Conservation (phyloP, 192 early-diverging fungal genomes). For the Ambispora gerdemannii region DNA sequence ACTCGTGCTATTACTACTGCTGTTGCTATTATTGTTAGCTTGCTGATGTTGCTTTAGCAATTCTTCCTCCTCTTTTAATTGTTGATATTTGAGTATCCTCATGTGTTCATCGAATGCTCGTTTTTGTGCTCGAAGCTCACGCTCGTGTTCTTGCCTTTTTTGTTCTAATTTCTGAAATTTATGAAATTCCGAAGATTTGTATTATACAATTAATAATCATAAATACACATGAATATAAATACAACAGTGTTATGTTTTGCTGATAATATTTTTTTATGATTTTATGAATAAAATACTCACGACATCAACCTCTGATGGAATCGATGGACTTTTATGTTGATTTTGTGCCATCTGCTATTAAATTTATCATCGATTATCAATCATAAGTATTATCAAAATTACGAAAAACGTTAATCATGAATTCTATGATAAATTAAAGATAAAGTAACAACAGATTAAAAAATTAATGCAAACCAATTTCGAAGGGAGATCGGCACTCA, state of each 20-base stretch:
- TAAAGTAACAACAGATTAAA: not conserved
- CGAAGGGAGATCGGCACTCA: not conserved
- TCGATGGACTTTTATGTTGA: conserved; percentile 1
- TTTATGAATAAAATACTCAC: conserved; percentile 5
- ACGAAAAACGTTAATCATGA: too few species aligned
- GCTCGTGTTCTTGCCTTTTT: conserved; percentile 46
- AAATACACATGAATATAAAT: not conserved
- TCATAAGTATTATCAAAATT: too few species aligned
- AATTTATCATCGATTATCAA: not conserved
- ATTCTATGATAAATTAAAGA: not conserved
- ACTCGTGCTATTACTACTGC: not conserved
- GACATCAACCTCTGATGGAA: not conserved
- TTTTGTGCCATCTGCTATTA: not conserved
- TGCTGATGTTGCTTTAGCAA: conserved; percentile 37
- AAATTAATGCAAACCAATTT: not conserved
- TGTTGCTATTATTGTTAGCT: not conserved
- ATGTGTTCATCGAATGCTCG: conserved; percentile 48
- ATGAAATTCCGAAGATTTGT: not conserved
- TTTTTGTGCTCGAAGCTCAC: conserved; percentile 40
- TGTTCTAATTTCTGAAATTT: conserved; percentile 39
- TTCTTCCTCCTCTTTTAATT: conserved; percentile 46
- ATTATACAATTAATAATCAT: not conserved
- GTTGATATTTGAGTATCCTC: conserved; percentile 48
- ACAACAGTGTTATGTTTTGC: not conserved
- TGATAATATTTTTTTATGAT: too few species aligned